Evolutionary conservation across 768 basidiomycete genomes (phyloP), one percentile per base, ranked within the genome.

Genomic region (Serendipita indica): DNA sequence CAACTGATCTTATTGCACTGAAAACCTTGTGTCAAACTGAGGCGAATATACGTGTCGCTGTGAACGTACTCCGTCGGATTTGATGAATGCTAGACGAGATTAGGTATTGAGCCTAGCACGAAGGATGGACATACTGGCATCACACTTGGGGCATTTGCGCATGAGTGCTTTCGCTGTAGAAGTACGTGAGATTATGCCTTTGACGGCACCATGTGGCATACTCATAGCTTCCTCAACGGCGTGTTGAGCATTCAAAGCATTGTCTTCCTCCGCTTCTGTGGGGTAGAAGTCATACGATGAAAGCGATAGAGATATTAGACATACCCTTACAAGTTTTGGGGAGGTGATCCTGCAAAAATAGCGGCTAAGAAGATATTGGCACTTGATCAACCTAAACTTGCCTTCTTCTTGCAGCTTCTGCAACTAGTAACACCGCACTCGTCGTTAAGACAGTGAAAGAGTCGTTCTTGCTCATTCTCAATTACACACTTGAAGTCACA

Each of bases 1-100:
- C 88, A 89, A 0, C 73, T 77, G 83, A 96, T 93, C 69, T 94
- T 94, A 77, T 94, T 94, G 72, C 92, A 94, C 83, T 89, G 63
- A 37, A 39, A 54, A 7, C 28, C 57, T 59, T n/a, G 25, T 27
- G 43, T 27, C 12, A 46, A 28, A 22, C 10, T 6, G 16, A 25
- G 3, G n/a, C 5, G 5, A 41, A 30, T 18, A 60, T 33, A 64
- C 54, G 33, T 28, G 14, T 1, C 39, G n/a, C 62, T 52, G 18
- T 6, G 25, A 1, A 73, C 80, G 49, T 75, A 88, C 87, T 6
- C 88, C 89, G 41, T 67, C 65, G 62, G 87, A 84, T 68, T 90
- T 90, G 66, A 90, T 76, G 65, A 89, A 89, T 0, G 80, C 86
- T 88, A 39, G 46, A 37, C n/a, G 14, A 60, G 13, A 57, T 28